These are phyloP conservation scores for Trichopus zeylanicus DNA, from an alignment of 116 monocot genomes.

Conservation along the genomic window DNA sequence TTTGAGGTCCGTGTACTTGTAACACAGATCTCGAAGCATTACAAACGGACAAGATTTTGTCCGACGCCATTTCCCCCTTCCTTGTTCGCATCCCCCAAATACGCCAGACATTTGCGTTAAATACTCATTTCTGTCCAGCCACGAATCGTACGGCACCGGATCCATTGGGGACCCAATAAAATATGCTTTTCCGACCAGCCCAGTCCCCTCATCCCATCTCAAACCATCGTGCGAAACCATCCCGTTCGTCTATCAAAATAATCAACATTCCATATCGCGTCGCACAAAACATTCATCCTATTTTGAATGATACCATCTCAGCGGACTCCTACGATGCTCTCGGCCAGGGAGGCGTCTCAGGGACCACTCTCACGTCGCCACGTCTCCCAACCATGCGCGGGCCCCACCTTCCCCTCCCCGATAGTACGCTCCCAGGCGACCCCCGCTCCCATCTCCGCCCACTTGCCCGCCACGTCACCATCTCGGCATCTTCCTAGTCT, in stretches of 20 bases:
- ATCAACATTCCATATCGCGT: too few species aligned
- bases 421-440: background rate
- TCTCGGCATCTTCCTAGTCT: background rate
- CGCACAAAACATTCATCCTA: too few species aligned
- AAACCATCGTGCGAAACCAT: too few species aligned
- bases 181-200: background rate
- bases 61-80: background rate
- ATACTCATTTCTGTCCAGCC: background rate
- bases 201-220: too few species aligned
- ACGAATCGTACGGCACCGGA: background rate
- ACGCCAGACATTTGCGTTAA: background rate
- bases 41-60: background rate
- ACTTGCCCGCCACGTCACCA: background rate
- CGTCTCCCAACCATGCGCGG: background rate
- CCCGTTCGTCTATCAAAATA: too few species aligned
- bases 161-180: background rate
- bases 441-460: background rate
- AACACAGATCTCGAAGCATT: too few species aligned
- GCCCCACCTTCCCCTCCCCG: background rate
- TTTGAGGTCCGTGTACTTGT: too few species aligned
- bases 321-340: too few species aligned
- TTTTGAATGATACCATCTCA: too few species aligned
- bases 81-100: too few species aligned
- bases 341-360: too few species aligned
- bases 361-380: too few species aligned